A percentile compares a stretch with the other conserved stretches of the same genome.
Evolutionary conservation across 345 rosid species (phyloP).

Genomic region (Geranium brycei): DNA sequence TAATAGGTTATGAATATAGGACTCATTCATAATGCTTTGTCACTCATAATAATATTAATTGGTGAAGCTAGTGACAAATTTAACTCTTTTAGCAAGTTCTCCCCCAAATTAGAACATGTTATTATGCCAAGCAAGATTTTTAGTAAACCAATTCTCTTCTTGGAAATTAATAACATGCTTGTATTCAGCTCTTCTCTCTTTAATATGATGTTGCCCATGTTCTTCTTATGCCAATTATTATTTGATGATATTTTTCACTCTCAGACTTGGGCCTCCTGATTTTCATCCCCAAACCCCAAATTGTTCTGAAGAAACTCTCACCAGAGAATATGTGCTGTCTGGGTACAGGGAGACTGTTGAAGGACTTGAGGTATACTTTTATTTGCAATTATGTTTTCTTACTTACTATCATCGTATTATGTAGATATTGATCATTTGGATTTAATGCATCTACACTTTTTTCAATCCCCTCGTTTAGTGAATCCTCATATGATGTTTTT

Average conservation of each 20-base stretch:
- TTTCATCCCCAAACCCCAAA: conserved; percentile 75
- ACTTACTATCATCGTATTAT: background rate
- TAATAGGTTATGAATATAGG: background rate
- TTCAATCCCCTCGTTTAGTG: background rate
- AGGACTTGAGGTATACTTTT: conserved; percentile 70
- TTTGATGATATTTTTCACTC: conserved; percentile 7
- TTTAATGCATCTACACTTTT: background rate
- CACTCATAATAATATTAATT: background rate
- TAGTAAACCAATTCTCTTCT: background rate
- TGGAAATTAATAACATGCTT: background rate
- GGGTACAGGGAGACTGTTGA: conserved; percentile 95
- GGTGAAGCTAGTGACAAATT: background rate
- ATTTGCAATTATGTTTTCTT: background rate
- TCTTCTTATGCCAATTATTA: conserved; percentile 10
- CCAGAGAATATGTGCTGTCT: conserved; percentile 57
- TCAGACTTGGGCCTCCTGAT: conserved; percentile 95
- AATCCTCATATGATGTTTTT: background rate
- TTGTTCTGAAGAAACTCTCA: conserved; percentile 90
- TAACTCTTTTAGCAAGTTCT: too few species aligned
- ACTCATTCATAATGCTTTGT: background rate
- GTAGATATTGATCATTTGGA: background rate
- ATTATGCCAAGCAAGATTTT: background rate
- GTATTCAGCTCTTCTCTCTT: background rate
- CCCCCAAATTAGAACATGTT: too few species aligned
- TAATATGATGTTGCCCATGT: background rate